phyloP scores from a whole-genome alignment of 169 alveolate species.

The Cardiosporidium cionae region DNA sequence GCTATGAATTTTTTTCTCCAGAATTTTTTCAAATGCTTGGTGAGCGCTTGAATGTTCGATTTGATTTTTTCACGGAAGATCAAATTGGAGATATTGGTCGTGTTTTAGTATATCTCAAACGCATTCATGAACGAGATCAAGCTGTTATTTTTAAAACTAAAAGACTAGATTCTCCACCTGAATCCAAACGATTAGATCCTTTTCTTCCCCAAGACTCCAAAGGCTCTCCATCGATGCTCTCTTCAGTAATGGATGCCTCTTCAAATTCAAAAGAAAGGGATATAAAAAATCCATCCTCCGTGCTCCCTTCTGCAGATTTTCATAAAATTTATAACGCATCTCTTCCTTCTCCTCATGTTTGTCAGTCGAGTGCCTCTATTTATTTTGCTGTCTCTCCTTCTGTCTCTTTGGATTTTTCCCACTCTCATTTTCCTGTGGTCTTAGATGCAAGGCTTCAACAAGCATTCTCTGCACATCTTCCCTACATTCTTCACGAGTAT shows the following conservation, averaged over 20 bases:
- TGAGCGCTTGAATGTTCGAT: not conserved
- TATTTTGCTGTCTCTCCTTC: not conserved
- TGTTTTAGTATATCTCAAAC: no score
- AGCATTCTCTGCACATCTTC: not conserved
- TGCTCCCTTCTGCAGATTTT: not conserved
- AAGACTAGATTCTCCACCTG: not conserved
- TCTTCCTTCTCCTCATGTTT: not conserved
- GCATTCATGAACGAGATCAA: not conserved
- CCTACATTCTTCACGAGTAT: not conserved
- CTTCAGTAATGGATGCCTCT: not conserved
- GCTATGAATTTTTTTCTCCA: not conserved
- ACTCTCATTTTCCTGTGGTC: not conserved
- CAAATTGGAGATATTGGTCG: not conserved
- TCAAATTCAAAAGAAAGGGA: not conserved
- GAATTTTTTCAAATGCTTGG: not conserved
- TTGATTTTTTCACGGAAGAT: not conserved
- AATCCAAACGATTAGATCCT: no score
- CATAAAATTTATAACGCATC: not conserved
- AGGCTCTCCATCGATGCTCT: not conserved
- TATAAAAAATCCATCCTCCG: not conserved
- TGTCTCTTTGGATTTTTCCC: not conserved
- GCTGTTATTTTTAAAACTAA: not conserved
- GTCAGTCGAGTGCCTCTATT: not conserved
- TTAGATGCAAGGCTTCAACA: not conserved
- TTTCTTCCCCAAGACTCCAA: no score